Evolutionary conservation across 768 basidiomycete species (phyloP).

Genomic region (Tylopilus intermedius): DNA sequence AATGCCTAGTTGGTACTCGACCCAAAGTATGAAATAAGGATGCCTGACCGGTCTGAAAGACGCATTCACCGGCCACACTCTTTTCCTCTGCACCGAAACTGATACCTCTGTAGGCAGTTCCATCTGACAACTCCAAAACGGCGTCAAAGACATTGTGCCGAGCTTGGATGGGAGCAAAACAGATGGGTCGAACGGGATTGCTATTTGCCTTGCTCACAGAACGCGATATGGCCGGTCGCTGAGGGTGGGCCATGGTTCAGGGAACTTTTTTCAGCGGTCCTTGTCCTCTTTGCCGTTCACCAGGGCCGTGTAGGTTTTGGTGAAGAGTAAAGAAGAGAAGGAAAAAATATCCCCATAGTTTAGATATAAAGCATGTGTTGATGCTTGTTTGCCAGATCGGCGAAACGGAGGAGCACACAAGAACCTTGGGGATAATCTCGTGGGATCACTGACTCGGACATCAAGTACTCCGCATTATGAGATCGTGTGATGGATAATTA

Average conservation of each 20-base stretch:
- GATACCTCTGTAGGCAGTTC: conserved; percentile 80
- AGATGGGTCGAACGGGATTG: conserved; percentile 33
- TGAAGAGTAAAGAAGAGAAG: conserved; percentile 45
- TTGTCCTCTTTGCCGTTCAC: conserved; percentile 48
- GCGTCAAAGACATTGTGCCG: conserved; percentile 42
- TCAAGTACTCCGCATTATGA: too few species aligned
- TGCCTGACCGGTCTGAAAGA: conserved; percentile 93
- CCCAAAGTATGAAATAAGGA: conserved; percentile 7
- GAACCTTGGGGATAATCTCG: too few species aligned
- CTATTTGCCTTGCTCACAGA: conserved; percentile 37
- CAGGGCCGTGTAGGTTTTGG: conserved; percentile 37
- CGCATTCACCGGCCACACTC: conserved; percentile 95
- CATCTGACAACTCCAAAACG: conserved; percentile 87
- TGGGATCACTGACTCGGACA: too few species aligned
- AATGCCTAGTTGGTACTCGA: conserved; percentile 14
- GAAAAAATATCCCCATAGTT: conserved; percentile 10
- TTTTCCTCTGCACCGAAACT: conserved; percentile 91
- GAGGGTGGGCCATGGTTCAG: conserved; percentile 21
- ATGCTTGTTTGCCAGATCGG: conserved; percentile 16
- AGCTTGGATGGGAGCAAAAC: conserved; percentile 26
- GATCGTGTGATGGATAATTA: too few species aligned
- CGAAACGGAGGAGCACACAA: too few species aligned
- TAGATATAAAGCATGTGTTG: conserved; percentile 18
- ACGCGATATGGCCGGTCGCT: conserved; percentile 43
- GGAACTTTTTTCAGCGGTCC: conserved; percentile 7